phyloP scores from a whole-genome alignment of 2,329 filamentous ascomycete species.

The Pseudogymnoascus sp. region DNA sequence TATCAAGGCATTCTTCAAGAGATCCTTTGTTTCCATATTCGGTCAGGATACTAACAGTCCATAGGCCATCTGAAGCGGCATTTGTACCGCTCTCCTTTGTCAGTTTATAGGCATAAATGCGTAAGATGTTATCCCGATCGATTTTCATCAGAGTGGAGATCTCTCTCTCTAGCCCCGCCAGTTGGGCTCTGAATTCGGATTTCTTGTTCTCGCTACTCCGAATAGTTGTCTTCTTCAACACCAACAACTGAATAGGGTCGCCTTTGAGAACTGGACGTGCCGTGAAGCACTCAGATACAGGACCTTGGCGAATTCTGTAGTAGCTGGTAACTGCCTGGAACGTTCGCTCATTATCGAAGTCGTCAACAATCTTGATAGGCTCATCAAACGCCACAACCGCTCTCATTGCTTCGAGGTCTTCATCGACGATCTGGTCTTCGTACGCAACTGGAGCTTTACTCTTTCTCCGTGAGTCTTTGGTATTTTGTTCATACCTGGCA shows the following conservation, averaged over 20 bases:
- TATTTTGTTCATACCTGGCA: conserved; percentile 57
- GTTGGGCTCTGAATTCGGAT: conserved; percentile 63
- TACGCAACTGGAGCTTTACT: conserved; percentile 36
- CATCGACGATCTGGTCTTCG: conserved; percentile 34
- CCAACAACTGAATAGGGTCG: conserved; percentile 50
- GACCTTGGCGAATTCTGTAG: conserved; percentile 56
- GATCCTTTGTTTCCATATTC: conserved; percentile 78
- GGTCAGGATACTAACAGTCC: conserved; percentile 69
- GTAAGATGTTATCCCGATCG: conserved; percentile 68
- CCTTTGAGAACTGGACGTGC: conserved; percentile 60
- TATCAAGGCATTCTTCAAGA: conserved; percentile 71
- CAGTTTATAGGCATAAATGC: conserved; percentile 78
- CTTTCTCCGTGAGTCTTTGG: conserved; percentile 57
- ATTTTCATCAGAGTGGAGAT: conserved; percentile 70
- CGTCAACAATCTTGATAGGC: conserved; percentile 55
- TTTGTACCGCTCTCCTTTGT: conserved; percentile 55
- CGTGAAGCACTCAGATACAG: conserved; percentile 61
- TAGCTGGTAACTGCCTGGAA: conserved; percentile 69
- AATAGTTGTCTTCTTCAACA: conserved; percentile 65
- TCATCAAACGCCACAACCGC: conserved; percentile 58
- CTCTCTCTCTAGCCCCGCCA: conserved; percentile 69
- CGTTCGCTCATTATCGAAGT: conserved; percentile 52
- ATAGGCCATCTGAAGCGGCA: conserved; percentile 38
- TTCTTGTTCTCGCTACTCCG: conserved; percentile 50
- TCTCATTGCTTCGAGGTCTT: conserved; percentile 28